Base-by-base conservation (phyloP, 768 basidiomycete species). In the Podaxis pistillaris region DNA sequence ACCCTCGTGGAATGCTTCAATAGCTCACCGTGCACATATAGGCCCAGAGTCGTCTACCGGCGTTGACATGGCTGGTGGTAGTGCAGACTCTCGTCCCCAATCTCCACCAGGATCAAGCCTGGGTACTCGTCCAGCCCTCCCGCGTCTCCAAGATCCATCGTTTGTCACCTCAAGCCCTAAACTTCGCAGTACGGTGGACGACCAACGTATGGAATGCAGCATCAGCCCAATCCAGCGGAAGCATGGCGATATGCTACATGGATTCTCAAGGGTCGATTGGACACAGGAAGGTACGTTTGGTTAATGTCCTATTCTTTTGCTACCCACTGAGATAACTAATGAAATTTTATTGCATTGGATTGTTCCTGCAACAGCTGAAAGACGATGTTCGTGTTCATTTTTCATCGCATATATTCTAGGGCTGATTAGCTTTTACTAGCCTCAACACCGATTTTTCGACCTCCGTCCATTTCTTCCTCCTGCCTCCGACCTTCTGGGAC, bases 201-300 rank as follows among this genome's bases (percentile, higher is more conserved):
- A 54, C 19, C n/a, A 19, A 37, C 17, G 11, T 22, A 30, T 33
- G n/a, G 51, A 60, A 47, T 54, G 59, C 19, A 60, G 59, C 44
- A n/a, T 54, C 11, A 60, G 51, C 19, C 38, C 59, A 26, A 46
- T 53, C 15, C 40, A 26, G 17, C 26, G 26, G 5, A 40, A 54
- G 40, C n/a, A 5, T 13, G 28, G n/a, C 22, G 40, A 52, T 13
- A 37, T 15, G 4, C 28, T 54, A 19, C 49, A 41, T 6, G 50
- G 58, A 8, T 51, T 60, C 26, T 60, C 59, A 0, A 41, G 13
- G 6, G 30, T 44, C 2, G n/a, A 60, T 19, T 60, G 59, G 59
- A 13, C 3, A 5, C 54, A 54, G 22, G 51, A 53, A 41, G 59
- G 59, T 60, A 30, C 13, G 57, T 51, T 28, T 17, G 1, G 15